Percentiles rank a stretch among this genome's conserved stretches.
These are phyloP conservation scores for Ustilago sp. DNA, from an alignment of 1,284 basidiomycete genomes.

Conservation along the genomic window DNA sequence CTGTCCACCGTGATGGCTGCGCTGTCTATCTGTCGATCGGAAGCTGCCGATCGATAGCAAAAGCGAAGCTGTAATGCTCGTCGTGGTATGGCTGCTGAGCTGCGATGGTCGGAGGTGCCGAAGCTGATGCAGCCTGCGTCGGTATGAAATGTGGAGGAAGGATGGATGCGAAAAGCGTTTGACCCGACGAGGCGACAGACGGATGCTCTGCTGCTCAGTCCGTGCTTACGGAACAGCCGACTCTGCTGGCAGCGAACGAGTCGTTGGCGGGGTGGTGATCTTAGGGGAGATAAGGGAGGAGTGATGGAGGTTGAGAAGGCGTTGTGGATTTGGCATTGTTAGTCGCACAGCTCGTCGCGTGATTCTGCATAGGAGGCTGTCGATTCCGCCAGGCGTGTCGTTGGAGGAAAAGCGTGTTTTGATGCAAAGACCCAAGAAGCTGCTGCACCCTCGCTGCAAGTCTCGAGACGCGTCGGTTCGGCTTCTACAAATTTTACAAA, in stretches of 20 bases:
- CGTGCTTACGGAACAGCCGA: constrained; percentile 13
- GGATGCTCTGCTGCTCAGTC: background rate
- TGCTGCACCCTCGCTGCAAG: background rate
- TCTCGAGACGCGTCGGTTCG: constrained; percentile 1
- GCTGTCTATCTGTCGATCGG: background rate
- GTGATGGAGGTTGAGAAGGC: constrained; percentile 35
- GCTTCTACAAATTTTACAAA: background rate
- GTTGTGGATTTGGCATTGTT: constrained; percentile 9
- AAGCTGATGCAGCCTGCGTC: background rate
- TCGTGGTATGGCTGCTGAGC: background rate
- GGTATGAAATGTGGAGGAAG: background rate
- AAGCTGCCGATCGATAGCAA: background rate
- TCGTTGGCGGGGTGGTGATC: constrained; percentile 12
- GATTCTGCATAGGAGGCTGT: constrained; percentile 9
- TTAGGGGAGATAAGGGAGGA: background rate
- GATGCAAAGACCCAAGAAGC: constrained; percentile 5
- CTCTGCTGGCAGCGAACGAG: background rate
- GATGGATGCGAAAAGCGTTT: background rate
- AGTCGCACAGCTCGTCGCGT: constrained; percentile 26
- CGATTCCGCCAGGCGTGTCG: constrained; percentile 23
- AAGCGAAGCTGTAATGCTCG: background rate
- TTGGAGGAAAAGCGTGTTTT: constrained; percentile 42
- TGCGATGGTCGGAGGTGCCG: constrained; percentile 11
- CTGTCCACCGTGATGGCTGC: background rate
- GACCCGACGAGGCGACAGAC: background rate